Conservation (phyloP, 1,284 basidiomycete genomes). For the Apiotrichum laibachii region DNA sequence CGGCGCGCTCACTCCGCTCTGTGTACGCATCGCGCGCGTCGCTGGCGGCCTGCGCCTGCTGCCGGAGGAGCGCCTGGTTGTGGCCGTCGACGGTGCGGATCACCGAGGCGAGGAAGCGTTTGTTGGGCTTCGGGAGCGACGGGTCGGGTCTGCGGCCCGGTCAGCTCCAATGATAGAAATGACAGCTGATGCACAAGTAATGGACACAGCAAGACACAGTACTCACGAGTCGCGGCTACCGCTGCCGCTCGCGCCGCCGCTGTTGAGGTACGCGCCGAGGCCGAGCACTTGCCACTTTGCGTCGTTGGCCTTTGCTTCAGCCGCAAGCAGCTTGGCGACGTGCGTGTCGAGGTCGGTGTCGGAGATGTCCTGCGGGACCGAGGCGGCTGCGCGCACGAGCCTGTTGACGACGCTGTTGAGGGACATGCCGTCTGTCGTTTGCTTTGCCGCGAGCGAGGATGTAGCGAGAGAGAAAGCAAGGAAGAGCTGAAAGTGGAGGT, state of each 20-base stretch:
- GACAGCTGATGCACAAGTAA: too few species aligned
- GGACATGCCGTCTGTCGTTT: conserved; percentile 25
- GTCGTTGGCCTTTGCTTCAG: conserved; percentile 85
- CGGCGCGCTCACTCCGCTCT: not conserved
- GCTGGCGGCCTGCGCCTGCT: conserved; percentile 71
- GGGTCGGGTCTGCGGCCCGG: conserved; percentile 43
- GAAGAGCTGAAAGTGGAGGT: not conserved
- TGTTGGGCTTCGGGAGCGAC: conserved; percentile 73
- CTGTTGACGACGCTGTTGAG: conserved; percentile 80
- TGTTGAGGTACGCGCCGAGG: conserved; percentile 38
- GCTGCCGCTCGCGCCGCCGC: conserved; percentile 39
- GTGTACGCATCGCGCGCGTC: conserved; percentile 53
- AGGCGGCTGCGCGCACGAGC: conserved; percentile 73
- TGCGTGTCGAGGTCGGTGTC: conserved; percentile 84
- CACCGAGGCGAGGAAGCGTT: conserved; percentile 81
- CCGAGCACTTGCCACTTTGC: conserved; percentile 54
- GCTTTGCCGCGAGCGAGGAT: not conserved
- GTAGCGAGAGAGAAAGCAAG: not conserved
- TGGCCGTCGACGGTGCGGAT: conserved; percentile 89
- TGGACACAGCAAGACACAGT: too few species aligned
- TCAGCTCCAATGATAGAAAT: conserved; percentile 11
- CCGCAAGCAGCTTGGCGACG: conserved; percentile 80
- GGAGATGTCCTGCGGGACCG: conserved; percentile 62
- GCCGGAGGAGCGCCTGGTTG: conserved; percentile 73
- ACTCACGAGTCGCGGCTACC: conserved; percentile 61